Evolutionary conservation across 2,329 filamentous ascomycete species (phyloP).

Genomic region (Myriosclerotinia scirpicola): DNA sequence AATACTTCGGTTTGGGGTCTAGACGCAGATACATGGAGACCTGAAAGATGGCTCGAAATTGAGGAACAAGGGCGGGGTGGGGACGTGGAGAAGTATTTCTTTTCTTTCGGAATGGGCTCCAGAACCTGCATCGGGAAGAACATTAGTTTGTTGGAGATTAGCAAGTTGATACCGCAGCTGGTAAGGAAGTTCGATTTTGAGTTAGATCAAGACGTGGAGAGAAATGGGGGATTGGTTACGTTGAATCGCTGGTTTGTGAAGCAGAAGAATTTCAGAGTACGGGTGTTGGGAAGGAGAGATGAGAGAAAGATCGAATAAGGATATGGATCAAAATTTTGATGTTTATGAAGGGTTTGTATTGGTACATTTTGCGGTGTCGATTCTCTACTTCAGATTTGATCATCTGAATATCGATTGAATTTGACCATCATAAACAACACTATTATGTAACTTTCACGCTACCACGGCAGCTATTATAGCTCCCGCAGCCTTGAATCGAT

Average conservation of each 20-base stretch:
- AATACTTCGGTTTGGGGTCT: conserved; percentile 50
- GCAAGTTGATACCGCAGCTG: conserved; percentile 45
- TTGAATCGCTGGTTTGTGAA: conserved; percentile 39
- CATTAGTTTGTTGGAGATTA: conserved; percentile 47
- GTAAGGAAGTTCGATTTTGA: conserved; percentile 38
- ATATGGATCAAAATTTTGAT: background rate
- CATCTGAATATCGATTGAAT: too few species aligned
- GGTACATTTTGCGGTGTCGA: too few species aligned
- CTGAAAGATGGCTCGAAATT: conserved; percentile 51
- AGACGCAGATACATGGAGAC: conserved; percentile 50
- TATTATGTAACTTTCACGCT: background rate
- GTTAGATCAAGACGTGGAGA: conserved; percentile 28
- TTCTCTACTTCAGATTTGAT: too few species aligned
- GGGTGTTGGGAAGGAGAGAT: conserved; percentile 24
- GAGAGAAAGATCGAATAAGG: background rate
- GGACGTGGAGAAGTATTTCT: conserved; percentile 48
- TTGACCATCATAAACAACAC: too few species aligned
- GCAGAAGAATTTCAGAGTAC: conserved; percentile 34
- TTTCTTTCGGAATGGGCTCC: conserved; percentile 45
- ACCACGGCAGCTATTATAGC: background rate
- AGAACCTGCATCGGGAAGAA: conserved; percentile 48
- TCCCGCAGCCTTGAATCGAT: background rate
- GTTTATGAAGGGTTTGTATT: too few species aligned
- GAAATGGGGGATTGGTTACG: conserved; percentile 26
- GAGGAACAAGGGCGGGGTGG: conserved; percentile 46